Conservation (phyloP, 768 basidiomycete species). For the Hirschioporus abietinus region DNA sequence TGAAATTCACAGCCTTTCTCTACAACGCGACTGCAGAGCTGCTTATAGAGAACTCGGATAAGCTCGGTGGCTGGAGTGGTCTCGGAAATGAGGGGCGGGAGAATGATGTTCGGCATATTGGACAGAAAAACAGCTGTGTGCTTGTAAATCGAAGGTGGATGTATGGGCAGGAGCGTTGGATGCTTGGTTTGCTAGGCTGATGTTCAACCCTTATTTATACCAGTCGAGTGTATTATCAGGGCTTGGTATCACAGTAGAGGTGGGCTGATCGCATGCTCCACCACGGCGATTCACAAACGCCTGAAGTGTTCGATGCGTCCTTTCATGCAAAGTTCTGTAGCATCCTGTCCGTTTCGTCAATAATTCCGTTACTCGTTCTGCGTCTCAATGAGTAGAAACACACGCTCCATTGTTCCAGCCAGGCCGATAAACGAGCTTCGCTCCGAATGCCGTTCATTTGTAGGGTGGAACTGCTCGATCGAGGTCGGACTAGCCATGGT, state of each 20-base stretch:
- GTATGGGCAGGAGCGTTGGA: background rate
- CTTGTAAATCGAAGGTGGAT: background rate
- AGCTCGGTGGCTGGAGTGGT: background rate
- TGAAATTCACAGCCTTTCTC: background rate
- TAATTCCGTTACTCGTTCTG: too few species aligned
- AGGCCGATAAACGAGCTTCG: too few species aligned
- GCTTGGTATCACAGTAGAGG: background rate
- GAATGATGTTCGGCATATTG: background rate
- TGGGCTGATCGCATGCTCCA: background rate
- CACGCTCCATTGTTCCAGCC: too few species aligned
- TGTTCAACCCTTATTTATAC: background rate
- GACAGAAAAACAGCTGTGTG: background rate
- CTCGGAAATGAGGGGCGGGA: background rate
- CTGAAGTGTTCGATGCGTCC: background rate
- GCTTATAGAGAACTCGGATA: background rate
- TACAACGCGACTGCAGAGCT: background rate
- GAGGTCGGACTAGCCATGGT: too few species aligned
- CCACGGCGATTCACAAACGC: background rate
- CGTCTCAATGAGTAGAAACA: too few species aligned
- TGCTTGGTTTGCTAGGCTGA: background rate
- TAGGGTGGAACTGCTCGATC: too few species aligned
- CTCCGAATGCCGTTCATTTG: too few species aligned
- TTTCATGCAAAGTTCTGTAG: background rate
- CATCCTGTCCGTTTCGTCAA: background rate
- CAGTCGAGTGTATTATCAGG: background rate